Evolutionary conservation across 1,284 basidiomycete species (phyloP).

Genomic region (Mrakiaceae sp.): DNA sequence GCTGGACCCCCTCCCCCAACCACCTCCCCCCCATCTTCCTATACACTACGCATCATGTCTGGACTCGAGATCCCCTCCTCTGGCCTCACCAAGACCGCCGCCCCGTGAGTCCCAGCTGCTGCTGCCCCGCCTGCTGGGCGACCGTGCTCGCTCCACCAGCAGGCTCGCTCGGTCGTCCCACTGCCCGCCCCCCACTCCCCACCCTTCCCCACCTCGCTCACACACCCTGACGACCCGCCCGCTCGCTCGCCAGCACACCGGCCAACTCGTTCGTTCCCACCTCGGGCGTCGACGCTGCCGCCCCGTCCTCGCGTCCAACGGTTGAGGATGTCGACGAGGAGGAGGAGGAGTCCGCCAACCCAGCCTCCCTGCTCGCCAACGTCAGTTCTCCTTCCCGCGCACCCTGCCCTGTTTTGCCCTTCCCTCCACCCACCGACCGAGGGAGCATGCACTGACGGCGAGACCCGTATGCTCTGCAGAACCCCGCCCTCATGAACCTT

Average conservation of each 20-base stretch:
- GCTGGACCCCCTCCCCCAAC: too few relatives aligned
- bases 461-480: conserved; percentile 27
- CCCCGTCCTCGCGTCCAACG: conserved; percentile 59
- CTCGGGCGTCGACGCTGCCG: conserved; percentile 30
- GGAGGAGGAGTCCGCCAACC: conserved; percentile 36
- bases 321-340: conserved; percentile 56
- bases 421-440: neutral
- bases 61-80: neutral
- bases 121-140: too few relatives aligned
- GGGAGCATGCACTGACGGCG: too few relatives aligned
- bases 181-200: neutral
- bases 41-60: neutral
- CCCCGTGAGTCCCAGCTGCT: too few relatives aligned
- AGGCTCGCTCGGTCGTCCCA: too few relatives aligned
- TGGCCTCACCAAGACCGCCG: neutral
- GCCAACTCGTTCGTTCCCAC: conserved; percentile 1
- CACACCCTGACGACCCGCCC: neutral
- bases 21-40: neutral
- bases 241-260: neutral
- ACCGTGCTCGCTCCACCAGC: too few relatives aligned
- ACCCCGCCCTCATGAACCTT: conserved; percentile 46
- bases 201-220: neutral
- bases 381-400: conserved; percentile 24
- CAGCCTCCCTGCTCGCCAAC: conserved; percentile 33
- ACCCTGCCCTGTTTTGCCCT: neutral